These are phyloP conservation scores for Athelia psychrophila DNA, from an alignment of 1,284 basidiomycete genomes.

Conservation along the genomic window DNA sequence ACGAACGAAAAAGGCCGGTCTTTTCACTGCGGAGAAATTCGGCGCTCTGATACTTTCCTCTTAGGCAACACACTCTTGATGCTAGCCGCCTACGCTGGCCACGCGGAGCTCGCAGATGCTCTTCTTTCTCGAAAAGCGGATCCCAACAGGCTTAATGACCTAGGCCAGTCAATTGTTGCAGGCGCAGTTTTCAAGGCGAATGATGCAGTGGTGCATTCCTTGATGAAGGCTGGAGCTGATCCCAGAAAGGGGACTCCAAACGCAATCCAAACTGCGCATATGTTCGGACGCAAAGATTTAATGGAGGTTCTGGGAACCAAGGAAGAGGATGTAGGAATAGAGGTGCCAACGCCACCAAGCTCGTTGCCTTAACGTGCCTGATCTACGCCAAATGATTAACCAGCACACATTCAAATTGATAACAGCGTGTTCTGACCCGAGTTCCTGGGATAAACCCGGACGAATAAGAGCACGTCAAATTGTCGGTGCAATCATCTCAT, in stretches of 20 bases:
- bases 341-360: slow-evolving; percentile 23
- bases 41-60: background rate
- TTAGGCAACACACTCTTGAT: slow-evolving; percentile 78
- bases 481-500: too few species aligned
- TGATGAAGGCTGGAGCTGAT: slow-evolving; percentile 68
- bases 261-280: slow-evolving; percentile 69
- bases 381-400: too few species aligned
- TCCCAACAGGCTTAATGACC: slow-evolving; percentile 71
- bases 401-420: too few species aligned
- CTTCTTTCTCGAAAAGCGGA: slow-evolving; percentile 62
- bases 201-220: slow-evolving; percentile 57
- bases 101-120: slow-evolving; percentile 51
- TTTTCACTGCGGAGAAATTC: background rate
- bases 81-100: slow-evolving; percentile 81
- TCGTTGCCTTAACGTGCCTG: background rate
- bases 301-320: slow-evolving; percentile 54
- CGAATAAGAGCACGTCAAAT: too few species aligned
- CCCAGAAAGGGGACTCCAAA: slow-evolving; percentile 67
- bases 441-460: too few species aligned
- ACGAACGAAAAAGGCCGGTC: slow-evolving; percentile 67
- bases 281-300: slow-evolving; percentile 58
- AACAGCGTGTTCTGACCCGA: too few species aligned
- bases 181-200: slow-evolving; percentile 80
- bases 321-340: slow-evolving; percentile 44
- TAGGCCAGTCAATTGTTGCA: slow-evolving; percentile 77